Base-by-base conservation (phyloP, 208 protist genomes). In the Lotmaria passim region DNA sequence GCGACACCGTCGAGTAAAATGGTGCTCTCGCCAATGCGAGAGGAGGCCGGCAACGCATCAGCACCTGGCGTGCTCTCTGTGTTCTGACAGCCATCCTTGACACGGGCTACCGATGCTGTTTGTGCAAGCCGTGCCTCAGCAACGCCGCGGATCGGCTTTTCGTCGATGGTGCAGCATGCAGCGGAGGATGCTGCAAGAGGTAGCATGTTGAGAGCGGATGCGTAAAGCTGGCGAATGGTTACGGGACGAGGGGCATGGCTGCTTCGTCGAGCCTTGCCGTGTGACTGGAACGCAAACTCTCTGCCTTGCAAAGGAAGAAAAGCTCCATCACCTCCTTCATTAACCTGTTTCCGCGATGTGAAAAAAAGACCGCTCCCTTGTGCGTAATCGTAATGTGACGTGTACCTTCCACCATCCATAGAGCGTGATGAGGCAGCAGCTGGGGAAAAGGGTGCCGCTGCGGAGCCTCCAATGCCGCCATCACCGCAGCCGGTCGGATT, bases 1-100 rank as follows among this genome's bases (percentile, higher is more conserved):
- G 73, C 44, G 3, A 53, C 34, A 6, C 81, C 74, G 47, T 90
- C 85, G 0, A 90, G 33, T 0, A 77, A 28, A 8, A 87, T 56
- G 30, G 82, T 76, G 59, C 69, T 64, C 28, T 81, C 85, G 39
- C 85, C 73, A 1, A 87, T 24, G 8, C 85, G 81, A 7, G 62
- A 21, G 3, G 70, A 23, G 44, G 31, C 8, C 58, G 23, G 2
- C 23, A 26, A 38, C n/a, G n/a, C n/a, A n/a, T n/a, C n/a, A n/a
- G n/a, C n/a, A n/a, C n/a, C n/a, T n/a, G n/a, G n/a, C n/a, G n/a
- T n/a, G n/a, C n/a, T n/a, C n/a, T n/a, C n/a, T n/a, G n/a, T n/a
- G n/a, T n/a, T n/a, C n/a, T n/a, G n/a, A n/a, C n/a, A n/a, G n/a
- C n/a, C n/a, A n/a, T n/a, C n/a, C n/a, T n/a, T n/a, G n/a, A n/a